Base-by-base conservation (phyloP, 495 filamentous ascomycete species). In the Daldinia caldariorum region DNA sequence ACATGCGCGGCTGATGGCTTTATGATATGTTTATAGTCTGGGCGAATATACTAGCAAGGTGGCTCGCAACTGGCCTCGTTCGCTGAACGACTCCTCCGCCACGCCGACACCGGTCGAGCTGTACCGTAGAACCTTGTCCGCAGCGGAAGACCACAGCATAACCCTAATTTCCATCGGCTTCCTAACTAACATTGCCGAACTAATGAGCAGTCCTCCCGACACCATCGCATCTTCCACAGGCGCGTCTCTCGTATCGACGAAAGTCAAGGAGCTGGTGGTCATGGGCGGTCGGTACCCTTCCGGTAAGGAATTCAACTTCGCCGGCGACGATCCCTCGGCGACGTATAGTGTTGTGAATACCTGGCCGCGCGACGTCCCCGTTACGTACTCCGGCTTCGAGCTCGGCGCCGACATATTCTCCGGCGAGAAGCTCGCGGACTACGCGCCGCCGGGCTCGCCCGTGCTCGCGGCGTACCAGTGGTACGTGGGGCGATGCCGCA, bases 231-330 rank as follows among this genome's bases (percentile, higher is more conserved):
- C 67, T 2, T 72, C 83, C 0, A 34, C 62, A 0, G 83, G 83
- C 0, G 67, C 43, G 3, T 75, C 70, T 31, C 78, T 85, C 13
- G 60, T 85, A 14, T 63, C 73, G 0, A 61, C 53, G 4, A 85
- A 84, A 53, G 80, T 85, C 0, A 62, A 72, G 2, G 79, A 85
- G 61, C 73, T 85, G 2, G 79, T 84, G 0, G 41, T 85, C 6
- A 83, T 84, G 81, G 83, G 83, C 32, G 83, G 83, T 3, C 63
- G 18, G 9, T 85, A 84, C 39, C 82, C 83, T 2, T 75, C 69
- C 4, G 82, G 82, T 6, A 59, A 66, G 32, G 78, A 80, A 26
- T 84, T 75, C 68, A 84, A 84, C 59, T 84, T 84, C 37, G 79
- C 58, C 26, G 81, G 79, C 6, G 61, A 60, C 39, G 79, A 80